These are phyloP conservation scores for Cladosporium sphaerospermum DNA, from an alignment of 2,329 filamentous ascomycete genomes.

Conservation along the genomic window DNA sequence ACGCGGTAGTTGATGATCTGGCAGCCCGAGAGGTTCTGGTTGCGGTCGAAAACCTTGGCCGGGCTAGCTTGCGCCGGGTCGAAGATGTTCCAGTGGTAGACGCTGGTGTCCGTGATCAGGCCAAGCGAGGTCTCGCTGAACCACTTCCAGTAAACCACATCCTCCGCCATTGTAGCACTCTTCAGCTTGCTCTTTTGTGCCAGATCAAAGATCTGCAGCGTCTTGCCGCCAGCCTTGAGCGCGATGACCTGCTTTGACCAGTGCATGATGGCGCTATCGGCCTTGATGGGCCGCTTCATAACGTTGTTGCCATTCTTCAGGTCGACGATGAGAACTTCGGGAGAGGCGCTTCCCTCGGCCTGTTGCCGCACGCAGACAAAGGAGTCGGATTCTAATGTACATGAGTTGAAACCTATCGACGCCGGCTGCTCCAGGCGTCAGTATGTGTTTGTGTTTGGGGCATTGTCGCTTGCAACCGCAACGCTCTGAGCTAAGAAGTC, in stretches of 20 bases:
- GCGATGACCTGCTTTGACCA: slow-evolving; percentile 95
- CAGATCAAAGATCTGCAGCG: slow-evolving; percentile 96
- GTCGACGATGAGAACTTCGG: slow-evolving; percentile 95
- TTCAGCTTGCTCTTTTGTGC: slow-evolving; percentile 91
- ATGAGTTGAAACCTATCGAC: slow-evolving; percentile 82
- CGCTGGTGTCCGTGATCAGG: slow-evolving; percentile 80
- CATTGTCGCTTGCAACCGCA: background rate
- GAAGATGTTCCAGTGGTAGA: slow-evolving; percentile 98
- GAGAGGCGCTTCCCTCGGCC: slow-evolving; percentile 73
- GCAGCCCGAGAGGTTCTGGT: slow-evolving; percentile 79
- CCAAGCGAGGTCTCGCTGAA: slow-evolving; percentile 84
- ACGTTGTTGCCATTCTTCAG: slow-evolving; percentile 97
- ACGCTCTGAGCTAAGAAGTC: background rate
- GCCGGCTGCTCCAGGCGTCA: slow-evolving; percentile 43
- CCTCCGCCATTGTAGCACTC: slow-evolving; percentile 92
- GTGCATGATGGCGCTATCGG: slow-evolving; percentile 99
- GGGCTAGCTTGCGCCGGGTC: slow-evolving; percentile 72
- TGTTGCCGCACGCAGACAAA: slow-evolving; percentile 97
- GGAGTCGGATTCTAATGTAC: slow-evolving; percentile 94
- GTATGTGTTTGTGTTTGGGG: slow-evolving; percentile 14
- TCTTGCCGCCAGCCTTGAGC: slow-evolving; percentile 87
- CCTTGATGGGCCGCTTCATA: slow-evolving; percentile 91
- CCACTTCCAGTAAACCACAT: slow-evolving; percentile 99
- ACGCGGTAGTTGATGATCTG: slow-evolving; percentile 99
- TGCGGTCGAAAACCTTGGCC: slow-evolving; percentile 90